A percentile compares a stretch with the other conserved stretches of the same genome.
phyloP scores from a whole-genome alignment of 305 asterid species.

The Fraxinus albicans region DNA sequence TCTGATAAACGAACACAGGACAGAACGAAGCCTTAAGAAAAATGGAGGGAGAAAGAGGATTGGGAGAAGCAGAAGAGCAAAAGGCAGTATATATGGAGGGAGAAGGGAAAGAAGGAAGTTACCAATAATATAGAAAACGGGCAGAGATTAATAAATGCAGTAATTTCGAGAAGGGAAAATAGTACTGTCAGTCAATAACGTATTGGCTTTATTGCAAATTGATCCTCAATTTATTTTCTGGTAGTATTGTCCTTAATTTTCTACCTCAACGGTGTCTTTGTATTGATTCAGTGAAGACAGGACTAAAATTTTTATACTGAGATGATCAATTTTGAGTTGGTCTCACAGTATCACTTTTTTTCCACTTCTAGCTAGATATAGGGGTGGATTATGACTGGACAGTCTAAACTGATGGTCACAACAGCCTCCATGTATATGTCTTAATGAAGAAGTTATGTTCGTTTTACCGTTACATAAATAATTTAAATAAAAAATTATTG shows the following conservation, averaged over 20 bases:
- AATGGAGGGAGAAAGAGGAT: slow-evolving; percentile 21
- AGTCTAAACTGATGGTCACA: background rate
- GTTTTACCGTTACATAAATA: background rate
- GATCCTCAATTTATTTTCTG: background rate
- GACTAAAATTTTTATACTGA: background rate
- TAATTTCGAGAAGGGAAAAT: background rate
- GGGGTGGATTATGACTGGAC: background rate
- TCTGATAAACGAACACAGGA: slow-evolving; percentile 37
- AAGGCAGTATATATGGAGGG: slow-evolving; percentile 62
- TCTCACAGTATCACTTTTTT: background rate
- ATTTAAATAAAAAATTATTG: background rate
- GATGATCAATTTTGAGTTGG: background rate
- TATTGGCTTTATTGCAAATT: slow-evolving; percentile 9
- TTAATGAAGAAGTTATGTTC: background rate
- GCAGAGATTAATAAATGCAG: slow-evolving; percentile 40
- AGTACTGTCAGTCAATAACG: background rate
- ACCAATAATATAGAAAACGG: slow-evolving; percentile 22
- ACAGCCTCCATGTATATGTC: background rate
- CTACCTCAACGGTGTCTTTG: background rate
- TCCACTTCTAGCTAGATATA: background rate
- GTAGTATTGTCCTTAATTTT: background rate
- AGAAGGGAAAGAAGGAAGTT: slow-evolving; percentile 34
- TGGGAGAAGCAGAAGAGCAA: slow-evolving; percentile 40
- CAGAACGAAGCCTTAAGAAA: slow-evolving; percentile 14
- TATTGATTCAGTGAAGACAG: background rate